These are phyloP conservation scores for Fabrea salina DNA, from an alignment of 169 alveolate species.

Conservation along the genomic window DNA sequence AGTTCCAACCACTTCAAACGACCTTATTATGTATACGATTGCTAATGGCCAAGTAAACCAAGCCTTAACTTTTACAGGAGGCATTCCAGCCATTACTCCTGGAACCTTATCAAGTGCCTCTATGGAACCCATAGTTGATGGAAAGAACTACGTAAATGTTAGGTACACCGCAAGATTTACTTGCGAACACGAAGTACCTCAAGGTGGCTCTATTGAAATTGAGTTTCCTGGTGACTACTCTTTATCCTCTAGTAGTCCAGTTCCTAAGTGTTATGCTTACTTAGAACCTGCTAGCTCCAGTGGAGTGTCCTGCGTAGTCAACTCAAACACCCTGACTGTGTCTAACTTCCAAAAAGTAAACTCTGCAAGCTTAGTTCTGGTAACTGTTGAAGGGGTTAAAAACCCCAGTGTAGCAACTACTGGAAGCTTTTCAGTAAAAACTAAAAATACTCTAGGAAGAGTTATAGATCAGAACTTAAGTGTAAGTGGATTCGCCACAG, in stretches of 20 bases:
- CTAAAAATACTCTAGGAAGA: neutral
- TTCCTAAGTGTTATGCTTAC: neutral
- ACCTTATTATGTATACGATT: neutral
- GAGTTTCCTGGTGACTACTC: conserved; percentile 4
- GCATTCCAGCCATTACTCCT: neutral
- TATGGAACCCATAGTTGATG: neutral
- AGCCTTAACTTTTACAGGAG: neutral
- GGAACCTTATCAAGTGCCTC: neutral
- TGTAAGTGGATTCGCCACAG: too few relatives aligned
- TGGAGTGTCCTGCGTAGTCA: too few relatives aligned
- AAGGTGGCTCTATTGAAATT: conserved; percentile 16
- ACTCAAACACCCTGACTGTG: neutral
- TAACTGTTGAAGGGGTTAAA: neutral
- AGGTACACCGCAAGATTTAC: neutral
- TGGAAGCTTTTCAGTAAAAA: neutral
- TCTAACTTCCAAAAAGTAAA: neutral
- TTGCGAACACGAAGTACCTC: conserved; percentile 21
- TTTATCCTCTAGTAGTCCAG: conserved; percentile 3
- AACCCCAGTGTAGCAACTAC: neutral
- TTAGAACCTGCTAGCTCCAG: too few relatives aligned
- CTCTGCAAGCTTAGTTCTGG: neutral
- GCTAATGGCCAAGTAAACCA: neutral
- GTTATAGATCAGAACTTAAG: too few relatives aligned
- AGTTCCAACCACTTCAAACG: neutral
- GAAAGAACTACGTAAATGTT: conserved; percentile 15